Percentiles rank a stretch among this genome's conserved stretches.
Evolutionary conservation across 2,329 filamentous ascomycete genomes (phyloP).

Genomic region (Drechmeria coniospora): DNA sequence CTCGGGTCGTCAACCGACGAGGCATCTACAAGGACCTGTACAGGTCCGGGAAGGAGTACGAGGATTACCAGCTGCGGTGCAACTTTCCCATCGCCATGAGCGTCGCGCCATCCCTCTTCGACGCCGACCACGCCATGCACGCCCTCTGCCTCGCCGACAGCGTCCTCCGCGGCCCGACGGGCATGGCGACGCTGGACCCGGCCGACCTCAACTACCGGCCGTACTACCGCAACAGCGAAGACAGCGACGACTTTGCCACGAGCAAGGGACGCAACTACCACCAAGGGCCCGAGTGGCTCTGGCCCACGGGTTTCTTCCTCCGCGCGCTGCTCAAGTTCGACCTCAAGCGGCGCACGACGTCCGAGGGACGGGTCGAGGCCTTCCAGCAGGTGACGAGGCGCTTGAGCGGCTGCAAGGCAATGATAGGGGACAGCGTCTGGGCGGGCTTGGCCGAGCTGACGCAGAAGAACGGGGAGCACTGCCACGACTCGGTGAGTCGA

Average conservation of each 20-base stretch:
- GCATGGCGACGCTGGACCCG: slow-evolving; percentile 93
- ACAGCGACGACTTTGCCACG: slow-evolving; percentile 80
- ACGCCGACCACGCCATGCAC: slow-evolving; percentile 58
- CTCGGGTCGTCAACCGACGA: slow-evolving; percentile 66
- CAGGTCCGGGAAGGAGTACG: slow-evolving; percentile 83
- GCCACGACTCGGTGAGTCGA: slow-evolving; percentile 66
- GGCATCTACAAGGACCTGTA: slow-evolving; percentile 98
- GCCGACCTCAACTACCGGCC: slow-evolving; percentile 84
- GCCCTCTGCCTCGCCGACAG: slow-evolving; percentile 70
- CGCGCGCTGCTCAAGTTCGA: slow-evolving; percentile 86
- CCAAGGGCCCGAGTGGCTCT: slow-evolving; percentile 94
- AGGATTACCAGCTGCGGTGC: slow-evolving; percentile 89
- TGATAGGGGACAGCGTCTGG: slow-evolving; percentile 70
- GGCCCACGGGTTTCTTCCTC: slow-evolving; percentile 92
- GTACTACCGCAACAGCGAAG: slow-evolving; percentile 89
- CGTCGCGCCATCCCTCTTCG: slow-evolving; percentile 79
- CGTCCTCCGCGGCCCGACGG: slow-evolving; percentile 68
- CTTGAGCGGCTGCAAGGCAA: slow-evolving; percentile 69
- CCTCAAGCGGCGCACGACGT: slow-evolving; percentile 45
- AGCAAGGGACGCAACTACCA: slow-evolving; percentile 95
- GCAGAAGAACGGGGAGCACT: slow-evolving; percentile 73
- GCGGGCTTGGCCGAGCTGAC: slow-evolving; percentile 86
- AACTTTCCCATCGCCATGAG: slow-evolving; percentile 96
- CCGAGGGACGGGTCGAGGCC: slow-evolving; percentile 61
- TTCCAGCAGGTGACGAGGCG: slow-evolving; percentile 89